phyloP scores from a whole-genome alignment of 352 stramenopile genomes.

The Phytophthora rubi region DNA sequence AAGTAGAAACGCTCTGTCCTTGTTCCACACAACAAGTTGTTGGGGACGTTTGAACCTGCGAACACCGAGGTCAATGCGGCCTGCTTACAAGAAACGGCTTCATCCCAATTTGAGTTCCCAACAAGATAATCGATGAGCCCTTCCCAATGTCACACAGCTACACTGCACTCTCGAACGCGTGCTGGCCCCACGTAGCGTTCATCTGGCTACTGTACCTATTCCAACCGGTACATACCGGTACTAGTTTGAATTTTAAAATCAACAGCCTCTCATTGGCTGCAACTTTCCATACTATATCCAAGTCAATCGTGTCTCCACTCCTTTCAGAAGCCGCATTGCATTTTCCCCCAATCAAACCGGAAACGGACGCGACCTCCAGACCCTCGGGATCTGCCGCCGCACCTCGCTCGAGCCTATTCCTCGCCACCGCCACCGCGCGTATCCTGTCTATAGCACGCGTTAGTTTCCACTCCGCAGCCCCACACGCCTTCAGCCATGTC shows the following conservation, averaged over 20 bases:
- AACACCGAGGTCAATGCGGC: neutral
- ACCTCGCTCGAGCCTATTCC: slow-evolving; percentile 2
- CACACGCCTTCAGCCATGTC: slow-evolving; percentile 23
- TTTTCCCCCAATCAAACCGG: slow-evolving; percentile 24
- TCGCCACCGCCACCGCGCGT: neutral
- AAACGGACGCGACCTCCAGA: slow-evolving; percentile 10
- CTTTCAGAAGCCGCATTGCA: slow-evolving; percentile 15
- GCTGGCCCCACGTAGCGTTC: neutral
- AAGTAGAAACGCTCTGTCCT: neutral
- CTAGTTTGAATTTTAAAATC: slow-evolving; percentile 46
- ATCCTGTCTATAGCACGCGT: slow-evolving; percentile 16
- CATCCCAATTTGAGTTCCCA: neutral
- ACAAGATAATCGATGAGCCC: neutral
- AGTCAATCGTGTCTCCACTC: slow-evolving; percentile 22
- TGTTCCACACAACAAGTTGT: too few species aligned
- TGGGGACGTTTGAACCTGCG: neutral
- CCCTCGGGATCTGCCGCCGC: neutral
- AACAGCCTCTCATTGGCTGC: slow-evolving; percentile 24
- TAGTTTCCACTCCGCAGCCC: neutral
- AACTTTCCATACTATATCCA: slow-evolving; percentile 31
- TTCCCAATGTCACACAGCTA: neutral
- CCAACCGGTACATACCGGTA: slow-evolving; percentile 27
- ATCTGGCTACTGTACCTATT: slow-evolving; percentile 6
- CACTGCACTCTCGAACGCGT: neutral
- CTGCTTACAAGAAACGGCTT: neutral